Percentiles rank a stretch among this genome's conserved stretches.
phyloP scores from a whole-genome alignment of 305 asterid genomes.

The Rubia occidens region DNA sequence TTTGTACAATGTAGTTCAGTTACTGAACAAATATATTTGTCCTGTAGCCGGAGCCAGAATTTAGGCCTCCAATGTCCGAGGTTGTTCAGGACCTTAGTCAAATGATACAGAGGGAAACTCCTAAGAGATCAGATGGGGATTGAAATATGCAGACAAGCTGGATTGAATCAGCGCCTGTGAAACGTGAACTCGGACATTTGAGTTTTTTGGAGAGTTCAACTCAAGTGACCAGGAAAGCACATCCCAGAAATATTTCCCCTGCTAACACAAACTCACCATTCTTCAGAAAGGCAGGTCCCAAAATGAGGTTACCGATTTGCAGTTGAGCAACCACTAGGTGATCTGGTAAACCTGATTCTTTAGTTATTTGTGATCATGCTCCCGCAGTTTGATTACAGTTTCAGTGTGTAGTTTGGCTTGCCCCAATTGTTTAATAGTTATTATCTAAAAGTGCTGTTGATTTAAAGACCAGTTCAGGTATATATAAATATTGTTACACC shows the following conservation, averaged over 20 bases:
- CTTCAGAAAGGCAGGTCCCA: slow-evolving; percentile 6
- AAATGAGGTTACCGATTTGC: neutral
- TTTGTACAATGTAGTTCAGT: neutral
- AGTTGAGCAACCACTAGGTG: slow-evolving; percentile 13
- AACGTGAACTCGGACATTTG: neutral
- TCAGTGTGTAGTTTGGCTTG: slow-evolving; percentile 6
- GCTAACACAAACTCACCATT: slow-evolving; percentile 18
- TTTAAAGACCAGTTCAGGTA: neutral
- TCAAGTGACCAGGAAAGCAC: neutral
- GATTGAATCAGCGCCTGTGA: slow-evolving; percentile 11
- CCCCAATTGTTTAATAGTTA: slow-evolving; percentile 10
- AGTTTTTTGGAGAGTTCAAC: slow-evolving; percentile 10
- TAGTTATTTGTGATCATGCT: slow-evolving; percentile 5
- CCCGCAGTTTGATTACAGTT: slow-evolving; percentile 8
- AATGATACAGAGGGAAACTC: slow-evolving; percentile 28
- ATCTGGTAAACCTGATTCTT: slow-evolving; percentile 17
- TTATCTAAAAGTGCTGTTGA: slow-evolving; percentile 13
- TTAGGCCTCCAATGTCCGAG: slow-evolving; percentile 37
- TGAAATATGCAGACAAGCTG: slow-evolving; percentile 8
- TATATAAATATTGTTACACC: too few relatives aligned
- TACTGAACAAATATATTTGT: slow-evolving; percentile 2
- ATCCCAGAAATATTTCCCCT: neutral
- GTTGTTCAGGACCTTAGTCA: slow-evolving; percentile 33
- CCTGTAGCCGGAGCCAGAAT: slow-evolving; percentile 33
- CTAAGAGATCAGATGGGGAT: slow-evolving; percentile 18